phyloP scores from a whole-genome alignment of 306 rosid species.

The Macrotyloma uniflorum region DNA sequence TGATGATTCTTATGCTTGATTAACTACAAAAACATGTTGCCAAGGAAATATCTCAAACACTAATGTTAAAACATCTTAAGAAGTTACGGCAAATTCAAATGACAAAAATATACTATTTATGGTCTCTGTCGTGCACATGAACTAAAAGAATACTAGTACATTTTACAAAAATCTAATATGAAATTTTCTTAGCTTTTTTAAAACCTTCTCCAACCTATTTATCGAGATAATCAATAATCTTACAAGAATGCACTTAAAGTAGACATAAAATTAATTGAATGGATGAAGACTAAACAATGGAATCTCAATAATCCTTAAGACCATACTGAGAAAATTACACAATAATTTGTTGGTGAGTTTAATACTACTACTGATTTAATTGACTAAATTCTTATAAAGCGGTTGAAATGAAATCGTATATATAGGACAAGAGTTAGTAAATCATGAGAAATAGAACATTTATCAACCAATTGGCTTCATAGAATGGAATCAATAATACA shows the following conservation, averaged over 20 bases:
- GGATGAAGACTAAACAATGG: neutral
- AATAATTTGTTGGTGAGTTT: neutral
- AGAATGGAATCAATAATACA: neutral
- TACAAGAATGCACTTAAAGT: neutral
- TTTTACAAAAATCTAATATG: neutral
- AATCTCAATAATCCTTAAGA: neutral
- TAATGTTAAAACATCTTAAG: neutral
- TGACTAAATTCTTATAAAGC: neutral
- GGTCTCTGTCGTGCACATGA: neutral
- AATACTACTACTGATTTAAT: neutral
- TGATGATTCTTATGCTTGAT: no score
- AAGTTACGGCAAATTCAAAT: neutral
- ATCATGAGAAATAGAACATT: constrained; percentile 16
- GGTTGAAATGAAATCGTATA: neutral
- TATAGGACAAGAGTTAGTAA: neutral
- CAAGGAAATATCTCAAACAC: neutral
- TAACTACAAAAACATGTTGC: neutral
- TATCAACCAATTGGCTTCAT: constrained; percentile 16
- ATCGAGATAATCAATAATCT: neutral
- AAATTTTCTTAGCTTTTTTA: neutral
- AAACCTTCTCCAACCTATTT: neutral
- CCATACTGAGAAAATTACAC: neutral
- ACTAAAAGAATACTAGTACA: neutral
- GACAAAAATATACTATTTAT: neutral
- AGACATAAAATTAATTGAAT: neutral